A percentile compares a stretch with the other conserved stretches of the same genome.
phyloP scores from a whole-genome alignment of 208 protist genomes.

The Leishmania lainsoni region DNA sequence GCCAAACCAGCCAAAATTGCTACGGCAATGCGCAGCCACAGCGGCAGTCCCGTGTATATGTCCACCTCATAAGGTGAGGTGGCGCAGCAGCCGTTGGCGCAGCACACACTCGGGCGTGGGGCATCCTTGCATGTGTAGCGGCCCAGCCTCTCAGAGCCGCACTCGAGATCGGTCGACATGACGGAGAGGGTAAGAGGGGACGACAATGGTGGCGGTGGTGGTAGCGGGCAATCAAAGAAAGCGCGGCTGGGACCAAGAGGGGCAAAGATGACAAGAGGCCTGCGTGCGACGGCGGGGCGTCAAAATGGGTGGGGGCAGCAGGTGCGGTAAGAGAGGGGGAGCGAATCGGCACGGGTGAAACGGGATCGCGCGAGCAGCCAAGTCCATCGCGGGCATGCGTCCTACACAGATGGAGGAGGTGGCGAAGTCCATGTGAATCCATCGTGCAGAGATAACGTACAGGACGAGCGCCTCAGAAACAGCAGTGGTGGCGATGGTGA shows the following conservation, averaged over 20 bases:
- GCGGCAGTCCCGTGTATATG: not conserved
- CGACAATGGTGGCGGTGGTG: not conserved
- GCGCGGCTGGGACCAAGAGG: not conserved
- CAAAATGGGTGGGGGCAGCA: not conserved
- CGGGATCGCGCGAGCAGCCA: not conserved
- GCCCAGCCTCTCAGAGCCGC: slow-evolving; percentile 10
- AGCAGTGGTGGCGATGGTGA: not conserved
- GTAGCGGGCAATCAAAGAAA: not conserved
- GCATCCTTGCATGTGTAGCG: slow-evolving; percentile 25
- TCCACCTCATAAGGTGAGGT: not conserved
- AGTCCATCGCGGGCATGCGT: not conserved
- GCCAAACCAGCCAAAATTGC: not conserved
- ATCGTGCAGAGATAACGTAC: not conserved
- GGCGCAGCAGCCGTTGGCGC: slow-evolving; percentile 30
- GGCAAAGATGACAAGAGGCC: too few species aligned
- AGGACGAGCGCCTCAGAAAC: not conserved
- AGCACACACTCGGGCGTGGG: slow-evolving; percentile 25
- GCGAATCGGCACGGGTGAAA: not conserved
- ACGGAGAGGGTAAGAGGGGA: not conserved
- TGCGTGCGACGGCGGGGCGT: not conserved
- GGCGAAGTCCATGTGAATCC: not conserved
- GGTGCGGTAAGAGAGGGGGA: not conserved
- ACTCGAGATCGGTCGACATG: slow-evolving; percentile 10
- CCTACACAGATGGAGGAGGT: not conserved
- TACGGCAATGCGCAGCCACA: slow-evolving; percentile 19